Percentiles rank a stretch among this genome's conserved stretches.
These are phyloP conservation scores for Periglandula ipomoeae DNA, from an alignment of 2,329 filamentous ascomycete species.

Conservation along the genomic window DNA sequence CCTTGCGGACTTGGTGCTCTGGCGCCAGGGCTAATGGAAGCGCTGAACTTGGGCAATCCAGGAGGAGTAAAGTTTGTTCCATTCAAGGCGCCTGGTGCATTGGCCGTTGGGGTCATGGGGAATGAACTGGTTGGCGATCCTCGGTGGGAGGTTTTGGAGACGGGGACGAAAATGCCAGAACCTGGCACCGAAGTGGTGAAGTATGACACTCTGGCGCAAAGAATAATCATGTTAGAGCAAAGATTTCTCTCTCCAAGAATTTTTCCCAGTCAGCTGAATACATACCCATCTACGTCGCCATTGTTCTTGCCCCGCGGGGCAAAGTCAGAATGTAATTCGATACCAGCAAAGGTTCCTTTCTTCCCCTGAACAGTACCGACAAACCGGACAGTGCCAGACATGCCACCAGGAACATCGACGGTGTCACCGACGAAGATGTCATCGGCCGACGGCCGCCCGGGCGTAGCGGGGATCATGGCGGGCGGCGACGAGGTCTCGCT, in stretches of 20 bases:
- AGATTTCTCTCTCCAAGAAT: background rate
- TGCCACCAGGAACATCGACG: constrained; percentile 88
- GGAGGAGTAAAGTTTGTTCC: constrained; percentile 54
- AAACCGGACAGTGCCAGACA: constrained; percentile 85
- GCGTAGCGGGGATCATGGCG: constrained; percentile 44
- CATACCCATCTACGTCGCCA: constrained; percentile 89
- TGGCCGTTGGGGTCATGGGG: constrained; percentile 61
- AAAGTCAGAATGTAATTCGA: constrained; percentile 78
- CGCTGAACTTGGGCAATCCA: constrained; percentile 70
- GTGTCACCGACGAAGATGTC: constrained; percentile 65
- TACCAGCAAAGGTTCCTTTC: constrained; percentile 83
- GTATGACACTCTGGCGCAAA: constrained; percentile 52
- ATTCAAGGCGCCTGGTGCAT: constrained; percentile 46
- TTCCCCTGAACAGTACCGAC: constrained; percentile 81
- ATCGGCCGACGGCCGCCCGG: constrained; percentile 40
- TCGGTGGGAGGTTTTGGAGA: constrained; percentile 68
- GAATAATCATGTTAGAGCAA: constrained; percentile 1
- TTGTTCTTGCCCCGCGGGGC: constrained; percentile 85
- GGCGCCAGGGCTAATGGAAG: constrained; percentile 66
- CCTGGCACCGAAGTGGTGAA: constrained; percentile 72
- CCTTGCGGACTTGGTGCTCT: constrained; percentile 62
- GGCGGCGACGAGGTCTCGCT: constrained; percentile 20
- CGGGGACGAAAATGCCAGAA: constrained; percentile 86
- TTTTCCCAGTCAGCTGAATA: background rate
- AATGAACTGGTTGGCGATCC: constrained; percentile 45